phyloP scores from a whole-genome alignment of 176 grass and related monocot species.

The Tillandsia leiboldiana region DNA sequence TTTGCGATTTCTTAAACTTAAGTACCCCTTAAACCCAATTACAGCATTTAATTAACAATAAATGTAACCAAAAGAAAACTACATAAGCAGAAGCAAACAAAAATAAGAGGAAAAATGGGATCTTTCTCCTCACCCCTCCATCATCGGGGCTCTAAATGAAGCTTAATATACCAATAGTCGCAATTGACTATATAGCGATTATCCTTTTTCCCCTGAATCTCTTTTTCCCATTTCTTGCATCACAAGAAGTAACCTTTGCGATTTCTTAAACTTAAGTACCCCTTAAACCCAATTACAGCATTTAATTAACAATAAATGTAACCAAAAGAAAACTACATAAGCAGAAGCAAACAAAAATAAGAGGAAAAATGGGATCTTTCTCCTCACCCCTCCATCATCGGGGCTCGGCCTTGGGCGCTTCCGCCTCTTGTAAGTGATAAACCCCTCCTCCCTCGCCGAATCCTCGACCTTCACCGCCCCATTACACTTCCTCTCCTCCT shows the following conservation, averaged over 20 bases:
- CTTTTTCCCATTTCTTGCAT: neutral
- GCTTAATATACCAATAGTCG: neutral
- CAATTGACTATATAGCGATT: neutral
- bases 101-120: neutral
- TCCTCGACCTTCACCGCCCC: neutral
- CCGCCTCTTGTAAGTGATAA: neutral
- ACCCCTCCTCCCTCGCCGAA: neutral
- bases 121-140: neutral
- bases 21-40: too few relatives aligned
- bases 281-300: neutral
- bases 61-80: neutral
- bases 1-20: neutral
- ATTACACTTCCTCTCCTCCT: neutral
- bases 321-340: neutral
- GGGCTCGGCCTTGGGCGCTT: neutral
- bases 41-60: neutral
- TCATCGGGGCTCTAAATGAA: neutral
- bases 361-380: neutral
- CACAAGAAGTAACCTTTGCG: neutral
- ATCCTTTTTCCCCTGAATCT: neutral
- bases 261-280: neutral
- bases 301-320: neutral
- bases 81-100: neutral
- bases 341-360: neutral
- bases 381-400: neutral